A percentile compares a stretch with the other conserved stretches of the same genome.
Evolutionary conservation across 345 rosid species (phyloP).

Genomic region (Boechera divaricarpa): DNA sequence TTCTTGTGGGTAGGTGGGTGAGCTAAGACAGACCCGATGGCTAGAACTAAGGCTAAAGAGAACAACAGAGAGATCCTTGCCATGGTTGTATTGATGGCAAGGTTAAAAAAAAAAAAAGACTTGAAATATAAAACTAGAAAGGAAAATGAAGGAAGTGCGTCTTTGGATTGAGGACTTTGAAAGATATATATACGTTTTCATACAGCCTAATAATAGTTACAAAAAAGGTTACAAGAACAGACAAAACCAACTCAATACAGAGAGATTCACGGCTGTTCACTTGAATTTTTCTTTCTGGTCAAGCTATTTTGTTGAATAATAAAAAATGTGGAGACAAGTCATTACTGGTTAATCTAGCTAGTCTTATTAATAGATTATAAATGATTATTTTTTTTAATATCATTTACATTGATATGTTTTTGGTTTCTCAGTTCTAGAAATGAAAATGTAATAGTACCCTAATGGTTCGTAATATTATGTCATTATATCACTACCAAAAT

Average conservation of each 20-base stretch:
- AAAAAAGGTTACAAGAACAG: constrained; percentile 10
- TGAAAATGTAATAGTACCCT: neutral
- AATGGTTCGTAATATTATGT: too few species aligned
- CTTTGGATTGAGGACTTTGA: constrained; percentile 19
- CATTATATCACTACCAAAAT: neutral
- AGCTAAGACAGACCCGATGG: constrained; percentile 33
- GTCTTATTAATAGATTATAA: neutral
- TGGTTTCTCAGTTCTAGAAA: neutral
- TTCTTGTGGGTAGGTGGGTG: constrained; percentile 33
- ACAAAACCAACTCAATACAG: constrained; percentile 7
- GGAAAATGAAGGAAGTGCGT: constrained; percentile 38
- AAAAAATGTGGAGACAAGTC: neutral
- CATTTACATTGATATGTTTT: neutral
- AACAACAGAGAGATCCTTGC: constrained; percentile 50
- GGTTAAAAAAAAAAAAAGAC: neutral
- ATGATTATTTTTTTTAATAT: neutral
- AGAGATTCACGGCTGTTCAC: constrained; percentile 36
- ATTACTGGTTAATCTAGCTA: neutral
- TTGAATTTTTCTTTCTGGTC: neutral
- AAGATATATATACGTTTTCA: constrained; percentile 29
- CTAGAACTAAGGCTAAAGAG: constrained; percentile 35
- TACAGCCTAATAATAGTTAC: constrained; percentile 26
- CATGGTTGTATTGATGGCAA: constrained; percentile 42
- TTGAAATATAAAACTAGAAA: neutral
- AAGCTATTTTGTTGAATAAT: constrained; percentile 1